A percentile compares a stretch with the other conserved stretches of the same genome.
Conservation (phyloP, 1,284 basidiomycete genomes). For the Trichosporon coremiiforme region DNA sequence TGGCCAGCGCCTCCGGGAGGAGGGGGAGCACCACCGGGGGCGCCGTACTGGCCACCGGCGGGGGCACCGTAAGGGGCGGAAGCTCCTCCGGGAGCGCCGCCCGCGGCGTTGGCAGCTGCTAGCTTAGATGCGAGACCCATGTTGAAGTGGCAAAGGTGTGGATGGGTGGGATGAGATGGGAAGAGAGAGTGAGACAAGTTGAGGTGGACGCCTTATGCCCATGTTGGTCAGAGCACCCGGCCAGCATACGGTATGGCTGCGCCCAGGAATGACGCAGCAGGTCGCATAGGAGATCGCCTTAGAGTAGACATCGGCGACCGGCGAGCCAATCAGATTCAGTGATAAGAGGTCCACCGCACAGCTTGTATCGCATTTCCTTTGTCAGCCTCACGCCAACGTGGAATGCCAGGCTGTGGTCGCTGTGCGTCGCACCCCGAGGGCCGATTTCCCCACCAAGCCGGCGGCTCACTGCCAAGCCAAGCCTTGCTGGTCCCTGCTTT, state of each 20-base stretch:
- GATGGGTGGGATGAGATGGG: conserved; percentile 20
- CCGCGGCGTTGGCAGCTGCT: conserved; percentile 25
- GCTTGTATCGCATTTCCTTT: background rate
- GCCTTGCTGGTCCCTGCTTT: background rate
- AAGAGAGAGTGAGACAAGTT: conserved; percentile 17
- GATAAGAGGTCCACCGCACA: conserved; percentile 7
- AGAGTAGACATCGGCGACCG: background rate
- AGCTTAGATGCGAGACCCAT: conserved; percentile 35
- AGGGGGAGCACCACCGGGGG: conserved; percentile 30
- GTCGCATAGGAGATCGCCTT: background rate
- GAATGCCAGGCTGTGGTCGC: background rate
- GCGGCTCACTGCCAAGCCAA: background rate
- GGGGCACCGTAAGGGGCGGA: conserved; percentile 28
- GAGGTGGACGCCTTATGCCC: background rate
- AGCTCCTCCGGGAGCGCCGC: conserved; percentile 16
- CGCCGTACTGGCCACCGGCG: conserved; percentile 24
- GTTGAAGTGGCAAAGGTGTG: conserved; percentile 18
- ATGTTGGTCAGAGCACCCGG: background rate
- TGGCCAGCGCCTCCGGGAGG: conserved; percentile 27
- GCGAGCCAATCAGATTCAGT: background rate
- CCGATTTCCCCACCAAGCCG: background rate
- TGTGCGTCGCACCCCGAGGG: background rate
- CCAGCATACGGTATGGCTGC: background rate
- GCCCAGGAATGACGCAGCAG: conserved; percentile 1
- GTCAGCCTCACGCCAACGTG: background rate